Evolutionary conservation across 192 early-diverging fungal genomes (phyloP).

Genomic region (Podila clonocystis): DNA sequence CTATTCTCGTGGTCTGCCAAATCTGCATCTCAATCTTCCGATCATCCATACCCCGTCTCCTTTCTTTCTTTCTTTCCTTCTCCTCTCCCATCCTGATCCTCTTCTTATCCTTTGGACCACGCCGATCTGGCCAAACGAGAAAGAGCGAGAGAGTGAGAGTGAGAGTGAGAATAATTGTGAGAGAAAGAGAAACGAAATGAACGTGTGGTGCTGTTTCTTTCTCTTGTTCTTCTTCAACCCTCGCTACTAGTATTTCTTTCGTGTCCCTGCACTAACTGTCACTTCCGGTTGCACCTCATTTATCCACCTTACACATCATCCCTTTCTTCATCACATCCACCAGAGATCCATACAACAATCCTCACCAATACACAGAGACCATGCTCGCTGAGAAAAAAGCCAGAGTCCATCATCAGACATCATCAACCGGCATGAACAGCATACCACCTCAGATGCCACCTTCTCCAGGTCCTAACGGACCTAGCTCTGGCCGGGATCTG

Average conservation of each 20-base stretch:
- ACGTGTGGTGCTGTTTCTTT: too few relatives aligned
- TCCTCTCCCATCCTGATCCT: background rate
- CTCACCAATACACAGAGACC: too few relatives aligned
- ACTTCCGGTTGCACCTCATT: too few relatives aligned
- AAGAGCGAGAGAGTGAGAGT: too few relatives aligned
- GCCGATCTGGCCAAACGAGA: too few relatives aligned
- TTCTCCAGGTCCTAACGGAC: slow-evolving; percentile 4
- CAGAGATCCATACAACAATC: background rate
- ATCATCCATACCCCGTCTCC: background rate
- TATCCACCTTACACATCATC: too few relatives aligned
- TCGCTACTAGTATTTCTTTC: too few relatives aligned
- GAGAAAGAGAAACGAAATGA: too few relatives aligned
- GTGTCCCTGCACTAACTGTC: too few relatives aligned
- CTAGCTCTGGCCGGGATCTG: background rate
- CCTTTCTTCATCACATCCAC: too few relatives aligned
- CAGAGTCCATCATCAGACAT: slow-evolving; percentile 1
- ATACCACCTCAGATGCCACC: slow-evolving; percentile 14
- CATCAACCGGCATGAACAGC: slow-evolving; percentile 4
- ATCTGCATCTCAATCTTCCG: background rate
- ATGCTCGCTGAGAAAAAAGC: slow-evolving; percentile 23
- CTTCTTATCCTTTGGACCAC: background rate
- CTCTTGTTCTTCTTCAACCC: too few relatives aligned
- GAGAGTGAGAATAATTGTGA: too few relatives aligned
- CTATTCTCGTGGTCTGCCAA: background rate
- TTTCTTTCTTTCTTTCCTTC: slow-evolving; percentile 3